These are phyloP conservation scores for Aspergillus hancockii DNA, from an alignment of 495 filamentous ascomycete species.

Conservation along the genomic window DNA sequence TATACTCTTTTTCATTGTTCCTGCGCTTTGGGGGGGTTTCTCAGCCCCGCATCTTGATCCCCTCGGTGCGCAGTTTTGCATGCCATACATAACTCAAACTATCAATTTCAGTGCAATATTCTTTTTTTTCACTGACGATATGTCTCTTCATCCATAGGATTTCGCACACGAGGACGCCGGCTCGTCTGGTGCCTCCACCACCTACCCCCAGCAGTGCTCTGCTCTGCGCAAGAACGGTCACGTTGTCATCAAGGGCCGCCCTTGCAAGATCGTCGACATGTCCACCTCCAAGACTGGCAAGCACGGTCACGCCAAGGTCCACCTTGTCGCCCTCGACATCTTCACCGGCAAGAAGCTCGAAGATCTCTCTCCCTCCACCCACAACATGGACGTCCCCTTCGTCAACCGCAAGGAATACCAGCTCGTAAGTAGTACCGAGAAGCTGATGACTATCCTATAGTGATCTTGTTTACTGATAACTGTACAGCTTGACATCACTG, in stretches of 20 bases:
- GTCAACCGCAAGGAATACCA: slow-evolving; percentile 88
- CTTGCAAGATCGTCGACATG: slow-evolving; percentile 99
- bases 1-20: slow-evolving; percentile 9
- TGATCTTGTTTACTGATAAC: not conserved
- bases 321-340: slow-evolving; percentile 95
- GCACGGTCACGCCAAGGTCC: slow-evolving; percentile 99
- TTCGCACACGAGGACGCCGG: slow-evolving; percentile 56
- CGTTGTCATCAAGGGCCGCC: slow-evolving; percentile 96
- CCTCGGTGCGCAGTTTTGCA: not conserved
- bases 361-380: slow-evolving; percentile 98
- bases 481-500: slow-evolving; percentile 77
- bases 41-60: slow-evolving; percentile 37
- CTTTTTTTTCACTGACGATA: not conserved
- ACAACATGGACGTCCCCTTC: slow-evolving; percentile 99
- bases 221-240: slow-evolving; percentile 97
- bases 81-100: not conserved
- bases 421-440: slow-evolving; percentile 64
- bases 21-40: slow-evolving; percentile 19
- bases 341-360: slow-evolving; percentile 99
- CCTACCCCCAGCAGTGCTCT: slow-evolving; percentile 98
- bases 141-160: not conserved
- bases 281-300: slow-evolving; percentile 99
- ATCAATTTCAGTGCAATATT: not conserved
- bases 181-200: slow-evolving; percentile 91
- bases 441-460: not conserved